Conservation (phyloP, 108 stramenopile genomes). For the Nitzschia sp. region DNA sequence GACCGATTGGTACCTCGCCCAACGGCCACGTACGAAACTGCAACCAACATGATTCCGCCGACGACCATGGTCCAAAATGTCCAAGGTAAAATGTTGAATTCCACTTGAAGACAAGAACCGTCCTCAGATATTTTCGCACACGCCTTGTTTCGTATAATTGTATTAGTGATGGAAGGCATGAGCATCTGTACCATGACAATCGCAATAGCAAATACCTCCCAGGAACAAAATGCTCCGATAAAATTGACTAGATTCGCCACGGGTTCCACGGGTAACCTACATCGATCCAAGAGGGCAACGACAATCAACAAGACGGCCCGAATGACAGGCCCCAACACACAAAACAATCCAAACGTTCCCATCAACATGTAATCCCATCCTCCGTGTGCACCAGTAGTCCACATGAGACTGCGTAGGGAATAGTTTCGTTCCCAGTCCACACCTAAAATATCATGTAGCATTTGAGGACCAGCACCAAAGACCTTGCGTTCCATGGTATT, state of each 20-base stretch:
- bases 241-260: conserved; percentile 57
- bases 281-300: conserved; percentile 29
- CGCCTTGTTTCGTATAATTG: conserved; percentile 56
- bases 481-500: conserved; percentile 82
- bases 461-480: conserved; percentile 66
- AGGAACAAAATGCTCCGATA: conserved; percentile 83
- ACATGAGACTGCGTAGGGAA: conserved; percentile 65
- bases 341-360: conserved; percentile 78
- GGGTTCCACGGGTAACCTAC: not conserved
- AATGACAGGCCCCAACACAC: conserved; percentile 50
- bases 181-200: conserved; percentile 76
- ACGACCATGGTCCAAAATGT: conserved; percentile 34
- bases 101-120: conserved; percentile 54
- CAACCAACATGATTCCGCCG: conserved; percentile 35
- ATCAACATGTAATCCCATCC: conserved; percentile 81
- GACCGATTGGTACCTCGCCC: conserved; percentile 13
- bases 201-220: conserved; percentile 84
- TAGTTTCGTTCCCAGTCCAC: conserved; percentile 70
- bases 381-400: conserved; percentile 82
- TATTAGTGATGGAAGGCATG: conserved; percentile 82
- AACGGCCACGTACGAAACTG: conserved; percentile 18
- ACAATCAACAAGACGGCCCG: conserved; percentile 39
- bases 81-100: conserved; percentile 42
- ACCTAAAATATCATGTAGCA: conserved; percentile 77
- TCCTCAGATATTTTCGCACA: conserved; percentile 37